Base-by-base conservation (phyloP, 1,284 basidiomycete genomes). In the Cryptococcus sp. region DNA sequence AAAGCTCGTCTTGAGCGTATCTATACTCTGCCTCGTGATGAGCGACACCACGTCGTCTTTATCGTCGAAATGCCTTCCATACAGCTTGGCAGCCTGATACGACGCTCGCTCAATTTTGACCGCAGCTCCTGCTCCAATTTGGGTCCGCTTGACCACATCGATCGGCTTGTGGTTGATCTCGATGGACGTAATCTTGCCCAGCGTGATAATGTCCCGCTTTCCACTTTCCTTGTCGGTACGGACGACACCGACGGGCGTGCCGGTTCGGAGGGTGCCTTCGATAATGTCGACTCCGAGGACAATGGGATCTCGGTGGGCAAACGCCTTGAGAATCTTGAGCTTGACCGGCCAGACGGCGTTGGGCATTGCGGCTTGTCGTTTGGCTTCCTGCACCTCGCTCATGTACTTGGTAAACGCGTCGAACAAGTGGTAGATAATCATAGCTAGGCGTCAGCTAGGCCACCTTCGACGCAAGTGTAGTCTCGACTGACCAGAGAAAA, bases 351-450 rank as follows among this genome's bases (percentile, higher is more conserved):
- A 99, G 22, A 98, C 87, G 31, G 95, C 95, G 60, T 87, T 87
- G 14, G 89, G 89, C 1, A 93, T 90, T 1, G 93, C 91, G 69
- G 94, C 94, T 63, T 78, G 82, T 51, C 88, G 81, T 74, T 92
- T 93, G n/a, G 87, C 88, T 71, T 97, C 95, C 56, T 80, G 79
- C 48, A 98, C 91, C 74, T 93, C 87, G 52, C 81, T 80, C 71
- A 95, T 94, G 75, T 98, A 97, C n/a, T 85, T 87, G 42, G 85
- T 97, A 77, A 98, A 98, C 23, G 90, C 84, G 69, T 98, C 95
- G 72, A 98, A 97, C 50, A 99, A 76, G 72, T 98, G 95, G 75
- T 99, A 99, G 65, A 99, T 98, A 72, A 98, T 97, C 63, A 63
- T 63, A 12, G 66, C 69, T 66, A 45, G 1, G 10, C 4, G 12